Base-by-base conservation (phyloP, 805 yeast genomes). In the Yamadazyma laniorum region DNA sequence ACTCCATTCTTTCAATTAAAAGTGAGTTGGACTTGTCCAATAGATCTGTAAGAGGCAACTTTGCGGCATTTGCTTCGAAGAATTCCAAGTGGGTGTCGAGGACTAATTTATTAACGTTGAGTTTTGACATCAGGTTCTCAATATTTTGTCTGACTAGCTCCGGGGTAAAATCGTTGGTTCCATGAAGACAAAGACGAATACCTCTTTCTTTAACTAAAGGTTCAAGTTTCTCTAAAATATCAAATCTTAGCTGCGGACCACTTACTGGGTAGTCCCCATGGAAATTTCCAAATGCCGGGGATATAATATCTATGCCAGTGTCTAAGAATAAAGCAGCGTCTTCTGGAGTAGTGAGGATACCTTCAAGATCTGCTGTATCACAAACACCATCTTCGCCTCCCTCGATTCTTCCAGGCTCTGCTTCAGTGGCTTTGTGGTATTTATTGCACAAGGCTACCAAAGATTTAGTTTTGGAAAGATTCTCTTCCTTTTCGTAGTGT, bases 371-470 rank as follows among this genome's bases (percentile, higher is more conserved):
- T 12, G 25, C 35, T 4, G 41, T 37, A 18, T 41, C 45, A 19
- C 59, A 34, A 44, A 62, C 57, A 9, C 68, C 68, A 47, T 64
- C 70, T 39, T 62, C 68, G 11, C 61, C 59, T 6, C 68, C 70
- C 43, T 58, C 62, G 34, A 63, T 64, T 39, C 70, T 53, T 25
- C 67, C 68, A 31, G 65, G 58, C 44, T 62, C 68, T 5, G 68
- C 68, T 43, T 63, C 68, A 9, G 63, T 62, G 4, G 65, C 58
- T 33, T 52, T 59, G n/a, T 53, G 47, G 28, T 50, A 46, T 30
- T 23, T 25, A 34, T 55, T 50, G 33, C 66, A 64, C 25, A 49
- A 47, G 29, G 40, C 48, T 21, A 59, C 67, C 27, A 61, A 45
- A 35, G 56, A 53, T 37, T 50, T 48, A 8, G 63, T 61, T 28